Evolutionary conservation across 108 stramenopile genomes (phyloP).

Genomic region (Conticribra weissflogii): DNA sequence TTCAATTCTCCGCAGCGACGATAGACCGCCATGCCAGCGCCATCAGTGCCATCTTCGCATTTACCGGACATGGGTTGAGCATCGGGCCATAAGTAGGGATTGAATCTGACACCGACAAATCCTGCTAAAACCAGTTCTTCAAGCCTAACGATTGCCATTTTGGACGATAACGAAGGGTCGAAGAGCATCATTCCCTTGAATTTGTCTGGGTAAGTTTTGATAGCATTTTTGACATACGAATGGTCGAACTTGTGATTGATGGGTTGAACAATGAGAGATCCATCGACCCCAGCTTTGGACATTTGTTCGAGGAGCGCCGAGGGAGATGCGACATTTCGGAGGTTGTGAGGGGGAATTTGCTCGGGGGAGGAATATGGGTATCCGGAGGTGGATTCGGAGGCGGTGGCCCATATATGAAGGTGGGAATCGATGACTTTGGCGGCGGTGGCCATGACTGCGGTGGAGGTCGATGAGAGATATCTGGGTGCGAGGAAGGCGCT

Average conservation of each 20-base stretch:
- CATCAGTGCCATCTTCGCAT: conserved; percentile 6
- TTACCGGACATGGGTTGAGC: conserved; percentile 35
- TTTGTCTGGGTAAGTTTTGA: conserved; percentile 61
- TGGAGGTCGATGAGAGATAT: not conserved
- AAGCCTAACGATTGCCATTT: conserved; percentile 63
- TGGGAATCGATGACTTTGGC: conserved; percentile 76
- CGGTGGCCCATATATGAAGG: conserved; percentile 84
- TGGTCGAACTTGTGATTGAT: conserved; percentile 93
- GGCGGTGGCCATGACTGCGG: conserved; percentile 6
- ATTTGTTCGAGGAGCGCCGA: conserved; percentile 64
- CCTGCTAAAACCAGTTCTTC: conserved; percentile 76
- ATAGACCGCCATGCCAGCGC: conserved; percentile 65
- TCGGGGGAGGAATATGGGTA: conserved; percentile 70
- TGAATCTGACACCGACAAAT: conserved; percentile 87
- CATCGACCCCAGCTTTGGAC: conserved; percentile 76
- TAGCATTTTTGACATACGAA: conserved; percentile 74
- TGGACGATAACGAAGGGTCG: conserved; percentile 67
- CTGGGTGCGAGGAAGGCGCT: not conserved
- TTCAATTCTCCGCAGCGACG: conserved; percentile 79
- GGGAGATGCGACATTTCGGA: conserved; percentile 59
- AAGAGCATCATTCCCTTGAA: conserved; percentile 89
- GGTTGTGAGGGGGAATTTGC: conserved; percentile 60
- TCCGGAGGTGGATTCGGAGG: conserved; percentile 41
- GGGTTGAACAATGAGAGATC: conserved; percentile 88
- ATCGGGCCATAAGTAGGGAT: conserved; percentile 85